Conservation (phyloP, 2,329 filamentous ascomycete species). For the Shiraia bambusicola region DNA sequence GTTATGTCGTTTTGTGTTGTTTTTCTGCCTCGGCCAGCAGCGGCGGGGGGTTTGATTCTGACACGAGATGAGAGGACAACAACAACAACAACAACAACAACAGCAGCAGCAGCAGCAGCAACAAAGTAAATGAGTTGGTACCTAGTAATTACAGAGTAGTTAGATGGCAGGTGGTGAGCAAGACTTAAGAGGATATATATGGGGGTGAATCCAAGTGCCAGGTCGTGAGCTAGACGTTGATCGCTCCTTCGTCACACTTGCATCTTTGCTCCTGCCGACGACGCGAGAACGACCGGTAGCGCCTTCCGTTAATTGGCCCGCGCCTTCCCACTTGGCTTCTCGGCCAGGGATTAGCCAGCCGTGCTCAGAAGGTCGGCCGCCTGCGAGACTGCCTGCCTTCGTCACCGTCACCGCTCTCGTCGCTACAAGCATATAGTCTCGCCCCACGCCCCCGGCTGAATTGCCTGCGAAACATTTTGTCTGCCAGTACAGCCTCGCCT, state of each 20-base stretch:
- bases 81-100: too few species aligned
- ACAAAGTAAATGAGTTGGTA: too few species aligned
- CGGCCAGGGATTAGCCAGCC: conserved; percentile 20
- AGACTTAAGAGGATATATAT: conserved; percentile 1
- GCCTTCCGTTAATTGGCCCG: conserved; percentile 23
- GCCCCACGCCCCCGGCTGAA: conserved; percentile 17
- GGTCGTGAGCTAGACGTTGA: conserved; percentile 5
- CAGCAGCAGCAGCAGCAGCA: too few species aligned
- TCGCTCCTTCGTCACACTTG: conserved; percentile 29
- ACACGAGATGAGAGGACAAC: too few species aligned
- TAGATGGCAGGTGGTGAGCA: too few species aligned
- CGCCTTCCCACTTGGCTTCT: conserved; percentile 16
- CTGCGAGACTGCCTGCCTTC: conserved; percentile 19
- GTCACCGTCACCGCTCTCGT: conserved; percentile 34
- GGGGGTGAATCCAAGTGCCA: not conserved
- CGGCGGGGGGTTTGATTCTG: too few species aligned
- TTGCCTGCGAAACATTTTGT: conserved; percentile 10
- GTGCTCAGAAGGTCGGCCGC: conserved; percentile 16
- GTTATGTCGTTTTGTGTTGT: too few species aligned
- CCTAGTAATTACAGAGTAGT: too few species aligned
- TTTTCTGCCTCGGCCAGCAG: too few species aligned
- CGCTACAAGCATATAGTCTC: conserved; percentile 23
- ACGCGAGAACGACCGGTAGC: conserved; percentile 26
- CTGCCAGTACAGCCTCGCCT: not conserved
- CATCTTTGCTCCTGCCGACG: conserved; percentile 18